Conservation (phyloP, 2,329 filamentous ascomycete species). For the Nannizziopsis arthrosporioides region DNA sequence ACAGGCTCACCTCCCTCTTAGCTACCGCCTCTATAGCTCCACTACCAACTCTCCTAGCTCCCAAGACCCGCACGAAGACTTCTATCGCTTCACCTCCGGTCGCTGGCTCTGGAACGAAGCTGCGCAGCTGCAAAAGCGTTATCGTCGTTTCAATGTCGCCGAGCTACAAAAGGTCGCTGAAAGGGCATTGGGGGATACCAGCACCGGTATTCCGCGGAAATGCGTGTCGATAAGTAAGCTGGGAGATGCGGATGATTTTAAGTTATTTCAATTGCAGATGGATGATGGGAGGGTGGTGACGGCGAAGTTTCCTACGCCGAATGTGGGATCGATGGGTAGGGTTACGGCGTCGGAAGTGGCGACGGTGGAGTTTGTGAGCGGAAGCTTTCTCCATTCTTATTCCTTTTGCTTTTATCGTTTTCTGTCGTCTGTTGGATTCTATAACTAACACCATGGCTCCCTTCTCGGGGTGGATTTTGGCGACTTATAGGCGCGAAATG, state of each 20-base stretch:
- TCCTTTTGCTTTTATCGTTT: background rate
- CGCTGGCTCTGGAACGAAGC: conserved; percentile 27
- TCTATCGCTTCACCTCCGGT: conserved; percentile 22
- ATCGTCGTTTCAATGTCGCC: conserved; percentile 23
- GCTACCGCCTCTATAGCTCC: too few relatives aligned
- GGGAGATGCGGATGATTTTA: conserved; percentile 30
- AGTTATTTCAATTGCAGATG: conserved; percentile 24
- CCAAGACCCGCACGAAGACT: conserved; percentile 7
- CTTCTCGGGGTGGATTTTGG: background rate
- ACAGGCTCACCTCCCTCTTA: too few relatives aligned
- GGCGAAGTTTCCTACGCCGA: conserved; percentile 12
- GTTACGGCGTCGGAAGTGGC: conserved; percentile 15
- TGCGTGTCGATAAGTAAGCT: conserved; percentile 30
- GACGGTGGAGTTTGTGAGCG: conserved; percentile 16
- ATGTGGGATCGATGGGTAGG: conserved; percentile 10
- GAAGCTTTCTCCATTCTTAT: background rate
- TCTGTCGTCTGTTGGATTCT: background rate
- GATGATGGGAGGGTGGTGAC: conserved; percentile 20
- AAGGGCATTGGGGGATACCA: conserved; percentile 15
- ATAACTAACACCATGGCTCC: background rate
- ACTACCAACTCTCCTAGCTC: too few relatives aligned
- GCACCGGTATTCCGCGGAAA: conserved; percentile 13
- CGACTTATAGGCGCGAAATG: conserved; percentile 14
- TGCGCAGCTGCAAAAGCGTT: conserved; percentile 21
- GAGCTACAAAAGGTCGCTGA: conserved; percentile 24